Evolutionary conservation across 495 filamentous ascomycete genomes (phyloP), one percentile per base, ranked within the genome.

Genomic region (Amorphotheca resinae): DNA sequence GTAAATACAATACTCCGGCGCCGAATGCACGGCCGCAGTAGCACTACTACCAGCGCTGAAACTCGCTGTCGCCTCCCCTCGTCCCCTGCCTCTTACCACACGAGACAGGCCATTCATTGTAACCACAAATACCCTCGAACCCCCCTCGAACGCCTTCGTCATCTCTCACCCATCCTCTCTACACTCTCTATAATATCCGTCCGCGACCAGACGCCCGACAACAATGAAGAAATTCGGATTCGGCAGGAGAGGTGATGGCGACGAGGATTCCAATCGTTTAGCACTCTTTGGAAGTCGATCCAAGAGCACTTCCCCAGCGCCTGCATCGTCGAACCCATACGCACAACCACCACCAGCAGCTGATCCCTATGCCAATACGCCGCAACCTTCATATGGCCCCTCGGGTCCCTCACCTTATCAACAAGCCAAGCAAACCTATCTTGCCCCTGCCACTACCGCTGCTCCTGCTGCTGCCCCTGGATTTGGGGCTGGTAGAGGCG

Each of bases 161-260:
- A 7, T 18, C 5, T 9, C 6, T 15, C 44, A 22, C 4, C 44
- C n/a, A 31, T 20, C 35, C 25, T 20, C 32, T 39, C 33, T 38
- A 40, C 41, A 46, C 37, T 47, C 41, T 12, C 17, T 28, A 5
- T 22, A 20, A 15, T 18, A 9, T 37, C n/a, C 35, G 33, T 16
- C 15, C 42, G 26, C 18, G 33, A 21, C 34, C 38, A 32, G n/a
- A 36, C 28, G 30, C 32, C 46, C 32, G 23, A 26, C 39, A 63
- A 65, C 48, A 34, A 85, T 85, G 81, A 71, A 68, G 58, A 74
- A 69, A 45, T 69, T 75, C 46, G 69, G 73, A 21, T 72, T 82
- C 55, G 73, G 80, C 50, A 84, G 79, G 64, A 83, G 79, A 56
- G 67, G 66, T 26, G 66, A 70, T 38, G 42, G 44, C 1, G 75